Percentiles rank a stretch among this genome's conserved stretches.
Conservation (phyloP, 1,139 yeast genomes). For the Dujonia santamariae region DNA sequence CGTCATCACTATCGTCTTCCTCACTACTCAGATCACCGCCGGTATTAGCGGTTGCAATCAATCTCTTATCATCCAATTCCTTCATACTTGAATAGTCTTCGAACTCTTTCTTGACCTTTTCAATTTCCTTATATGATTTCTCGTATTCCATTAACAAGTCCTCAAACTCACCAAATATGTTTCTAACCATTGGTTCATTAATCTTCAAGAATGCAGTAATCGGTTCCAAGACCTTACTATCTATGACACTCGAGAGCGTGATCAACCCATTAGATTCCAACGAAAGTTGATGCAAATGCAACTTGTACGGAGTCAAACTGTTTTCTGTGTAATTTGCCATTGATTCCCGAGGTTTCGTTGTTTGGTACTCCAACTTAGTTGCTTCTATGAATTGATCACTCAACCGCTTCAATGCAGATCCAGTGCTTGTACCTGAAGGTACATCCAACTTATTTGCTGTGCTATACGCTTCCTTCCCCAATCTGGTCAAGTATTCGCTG, state of each 20-base stretch:
- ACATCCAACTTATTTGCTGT: slow-evolving; percentile 1
- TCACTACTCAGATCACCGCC: not conserved
- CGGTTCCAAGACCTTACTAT: slow-evolving; percentile 33
- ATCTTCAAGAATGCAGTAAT: slow-evolving; percentile 34
- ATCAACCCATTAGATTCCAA: slow-evolving; percentile 24
- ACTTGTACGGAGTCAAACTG: slow-evolving; percentile 8
- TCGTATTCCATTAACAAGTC: slow-evolving; percentile 28
- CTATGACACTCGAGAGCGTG: slow-evolving; percentile 34
- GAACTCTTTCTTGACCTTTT: slow-evolving; percentile 28
- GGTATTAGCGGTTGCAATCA: slow-evolving; percentile 4
- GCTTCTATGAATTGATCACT: slow-evolving; percentile 8
- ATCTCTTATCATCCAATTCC: slow-evolving; percentile 20
- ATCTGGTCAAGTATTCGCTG: slow-evolving; percentile 30
- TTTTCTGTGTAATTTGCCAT: not conserved
- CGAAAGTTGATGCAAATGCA: slow-evolving; percentile 14
- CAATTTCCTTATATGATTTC: slow-evolving; percentile 22
- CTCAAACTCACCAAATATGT: slow-evolving; percentile 22
- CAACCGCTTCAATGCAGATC: slow-evolving; percentile 4
- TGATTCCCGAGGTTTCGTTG: not conserved
- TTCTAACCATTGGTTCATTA: slow-evolving; percentile 35
- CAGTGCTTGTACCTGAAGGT: not conserved
- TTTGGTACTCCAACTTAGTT: slow-evolving; percentile 4
- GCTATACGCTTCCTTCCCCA: slow-evolving; percentile 18
- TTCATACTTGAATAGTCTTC: slow-evolving; percentile 29
- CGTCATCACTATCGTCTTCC: not conserved